Evolutionary conservation across 148 eudicot species (phyloP).

Genomic region (Rheum nobile): DNA sequence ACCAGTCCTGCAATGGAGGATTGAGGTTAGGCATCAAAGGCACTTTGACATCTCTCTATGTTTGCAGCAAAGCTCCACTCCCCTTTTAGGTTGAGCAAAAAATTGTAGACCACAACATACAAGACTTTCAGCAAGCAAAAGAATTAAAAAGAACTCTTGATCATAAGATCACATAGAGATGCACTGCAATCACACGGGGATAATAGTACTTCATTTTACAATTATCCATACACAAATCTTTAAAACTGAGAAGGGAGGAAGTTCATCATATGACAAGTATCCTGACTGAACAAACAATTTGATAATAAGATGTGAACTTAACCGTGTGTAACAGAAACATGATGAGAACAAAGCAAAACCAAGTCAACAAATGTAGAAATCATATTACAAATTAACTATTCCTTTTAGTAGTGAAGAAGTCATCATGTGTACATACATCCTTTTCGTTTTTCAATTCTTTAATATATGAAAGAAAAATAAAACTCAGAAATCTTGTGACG

Average conservation of each 20-base stretch:
- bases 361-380: neutral
- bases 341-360: neutral
- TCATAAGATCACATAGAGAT: neutral
- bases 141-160: neutral
- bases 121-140: neutral
- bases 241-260: too few species aligned
- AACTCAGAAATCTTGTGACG: neutral
- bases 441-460: neutral
- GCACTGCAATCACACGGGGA: neutral
- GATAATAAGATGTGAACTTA: neutral
- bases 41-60: too few species aligned
- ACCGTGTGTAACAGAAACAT: neutral
- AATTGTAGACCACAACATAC: too few species aligned
- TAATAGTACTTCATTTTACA: too few species aligned
- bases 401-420: neutral
- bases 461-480: neutral
- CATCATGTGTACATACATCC: neutral
- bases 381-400: neutral
- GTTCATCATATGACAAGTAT: too few species aligned
- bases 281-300: neutral
- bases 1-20: slow-evolving; percentile 43
- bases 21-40: neutral
- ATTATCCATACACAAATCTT: too few species aligned
- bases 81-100: too few species aligned
- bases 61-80: too few species aligned